A percentile compares a stretch with the other conserved stretches of the same genome.
Conservation (phyloP, 345 rosid genomes). For the Abelmoschus esculentus region DNA sequence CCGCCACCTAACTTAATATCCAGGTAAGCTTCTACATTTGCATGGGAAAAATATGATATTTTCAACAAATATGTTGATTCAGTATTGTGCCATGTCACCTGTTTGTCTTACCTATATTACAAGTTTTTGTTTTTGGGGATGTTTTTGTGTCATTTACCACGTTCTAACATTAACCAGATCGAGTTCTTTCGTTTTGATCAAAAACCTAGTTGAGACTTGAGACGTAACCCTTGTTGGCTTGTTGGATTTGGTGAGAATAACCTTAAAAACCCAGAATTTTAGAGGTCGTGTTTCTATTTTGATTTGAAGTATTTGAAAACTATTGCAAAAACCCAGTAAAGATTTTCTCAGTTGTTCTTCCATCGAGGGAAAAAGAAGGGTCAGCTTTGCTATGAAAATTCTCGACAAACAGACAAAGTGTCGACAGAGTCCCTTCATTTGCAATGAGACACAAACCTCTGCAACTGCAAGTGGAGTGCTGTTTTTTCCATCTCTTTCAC, state of each 20-base stretch:
- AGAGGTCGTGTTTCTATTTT: slow-evolving; percentile 8
- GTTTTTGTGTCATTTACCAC: slow-evolving; percentile 2
- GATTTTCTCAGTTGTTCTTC: background rate
- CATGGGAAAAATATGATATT: background rate
- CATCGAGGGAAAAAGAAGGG: background rate
- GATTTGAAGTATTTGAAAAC: background rate
- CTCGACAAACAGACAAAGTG: slow-evolving; percentile 47
- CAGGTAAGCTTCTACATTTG: slow-evolving; percentile 20
- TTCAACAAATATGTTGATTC: background rate
- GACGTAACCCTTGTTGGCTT: too few relatives aligned
- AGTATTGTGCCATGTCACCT: background rate
- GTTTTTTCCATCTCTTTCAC: background rate
- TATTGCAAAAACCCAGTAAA: background rate
- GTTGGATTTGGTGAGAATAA: background rate
- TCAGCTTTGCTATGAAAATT: slow-evolving; percentile 33
- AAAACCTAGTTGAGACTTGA: background rate
- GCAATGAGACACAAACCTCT: slow-evolving; percentile 22
- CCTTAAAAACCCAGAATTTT: slow-evolving; percentile 14
- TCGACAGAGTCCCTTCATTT: slow-evolving; percentile 28
- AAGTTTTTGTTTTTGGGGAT: slow-evolving; percentile 6
- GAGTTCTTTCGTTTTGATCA: background rate
- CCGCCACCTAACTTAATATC: background rate
- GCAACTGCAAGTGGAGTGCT: slow-evolving; percentile 16
- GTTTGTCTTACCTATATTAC: background rate
- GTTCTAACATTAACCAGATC: background rate